Base-by-base conservation (phyloP, 371 early-diverging fungal genomes). In the Funneliformis caledonium region DNA sequence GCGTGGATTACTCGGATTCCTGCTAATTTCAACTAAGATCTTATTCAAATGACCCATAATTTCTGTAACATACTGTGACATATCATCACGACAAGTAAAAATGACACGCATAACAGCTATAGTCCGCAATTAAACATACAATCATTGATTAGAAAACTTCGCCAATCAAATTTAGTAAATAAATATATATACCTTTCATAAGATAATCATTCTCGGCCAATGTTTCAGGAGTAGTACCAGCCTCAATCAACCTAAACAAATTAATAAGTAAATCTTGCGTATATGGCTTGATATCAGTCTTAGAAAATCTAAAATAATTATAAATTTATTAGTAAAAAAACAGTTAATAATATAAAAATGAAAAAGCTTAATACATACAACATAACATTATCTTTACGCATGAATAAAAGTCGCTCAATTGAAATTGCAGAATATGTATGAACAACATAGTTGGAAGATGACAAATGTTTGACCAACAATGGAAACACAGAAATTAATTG, bases 1-100 rank as follows among this genome's bases (percentile, higher is more conserved):
- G 72, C 92, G 92, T 4, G 99, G 98, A 86, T 99, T 98, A 85
- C 95, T 94, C 14, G 99, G 99, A 83, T 99, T 99, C 80, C 89
- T 89, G 85, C 94, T 92, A n/a, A 98, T 94, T 56, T 92, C 86
- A n/a, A 88, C 88, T 74, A 98, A 86, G 52, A 97, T 93, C 31
- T 83, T 85, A 1, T 92, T 94, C 81, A 98, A 84, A 62, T 93
- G 90, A 67, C 81, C 86, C 83, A 97, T 88, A 50, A 96, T 88
- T 3, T 91, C 90, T 37, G 89, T 89, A 16, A 92, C 96, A 69
- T 89, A 89, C 1, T 93, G 92, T 50, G 89, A 81, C 85, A 96
- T 90, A 79, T 91, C 91, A 75, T 93, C 89, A 60, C 93, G 91
- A 26, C 91, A 88, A 4, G 91, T 92, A 50, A 95, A 88, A 79